phyloP scores from a whole-genome alignment of 257 asterid genomes.

The Leonotis leonurus region DNA sequence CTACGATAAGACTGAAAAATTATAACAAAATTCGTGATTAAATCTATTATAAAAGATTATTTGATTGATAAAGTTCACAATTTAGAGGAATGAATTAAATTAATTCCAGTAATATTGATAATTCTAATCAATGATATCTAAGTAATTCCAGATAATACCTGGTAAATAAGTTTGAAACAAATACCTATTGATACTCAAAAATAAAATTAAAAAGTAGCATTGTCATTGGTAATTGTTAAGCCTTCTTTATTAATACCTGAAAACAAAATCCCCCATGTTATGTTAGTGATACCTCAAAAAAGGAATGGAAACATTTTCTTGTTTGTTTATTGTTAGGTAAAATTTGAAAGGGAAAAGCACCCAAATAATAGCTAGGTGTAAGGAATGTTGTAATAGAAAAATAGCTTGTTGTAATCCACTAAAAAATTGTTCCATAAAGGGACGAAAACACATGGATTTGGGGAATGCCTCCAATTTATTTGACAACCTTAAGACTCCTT shows the following conservation, averaged over 20 bases:
- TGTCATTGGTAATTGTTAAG: conserved; percentile 3
- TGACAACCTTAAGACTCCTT: conserved; percentile 39
- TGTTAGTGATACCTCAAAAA: neutral
- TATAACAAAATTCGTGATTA: no score
- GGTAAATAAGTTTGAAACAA: no score
- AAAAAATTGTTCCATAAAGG: conserved; percentile 27
- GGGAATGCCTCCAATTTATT: conserved; percentile 43
- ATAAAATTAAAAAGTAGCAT: conserved; percentile 7
- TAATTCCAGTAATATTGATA: no score
- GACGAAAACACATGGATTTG: conserved; percentile 41
- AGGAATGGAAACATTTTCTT: neutral
- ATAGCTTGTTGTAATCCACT: conserved; percentile 76
- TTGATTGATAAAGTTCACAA: no score
- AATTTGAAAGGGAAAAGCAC: conserved; percentile 63
- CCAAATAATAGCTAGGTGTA: conserved; percentile 20
- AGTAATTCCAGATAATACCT: no score
- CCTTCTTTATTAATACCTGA: neutral
- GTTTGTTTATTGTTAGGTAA: conserved; percentile 28
- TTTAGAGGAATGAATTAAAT: no score
- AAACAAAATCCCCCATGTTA: neutral
- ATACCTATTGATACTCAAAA: no score
- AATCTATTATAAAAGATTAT: no score
- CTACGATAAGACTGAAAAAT: no score
- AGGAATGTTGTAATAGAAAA: conserved; percentile 33
- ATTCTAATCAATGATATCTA: no score